Evolutionary conservation across 371 early-diverging fungal species (phyloP), one percentile per base, ranked within the genome.

Genomic region (Batrachochytrium dendrobatidis): DNA sequence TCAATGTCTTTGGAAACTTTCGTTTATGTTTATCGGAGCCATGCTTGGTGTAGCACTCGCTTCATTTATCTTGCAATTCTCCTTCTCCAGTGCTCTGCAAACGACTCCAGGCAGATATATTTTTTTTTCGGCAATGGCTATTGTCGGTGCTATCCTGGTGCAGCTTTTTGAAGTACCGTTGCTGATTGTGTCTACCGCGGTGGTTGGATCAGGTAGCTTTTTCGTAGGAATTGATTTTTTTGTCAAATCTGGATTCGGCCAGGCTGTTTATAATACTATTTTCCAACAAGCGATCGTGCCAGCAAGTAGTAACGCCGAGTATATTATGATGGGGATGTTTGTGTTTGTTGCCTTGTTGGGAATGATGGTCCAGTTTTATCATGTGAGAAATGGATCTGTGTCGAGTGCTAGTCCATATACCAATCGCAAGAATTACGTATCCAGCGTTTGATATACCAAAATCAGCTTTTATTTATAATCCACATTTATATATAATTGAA

Each of bases 161-260:
- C 68, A 82, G 15, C 76, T 76, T 60, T 61, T 80, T 24, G 77
- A 80, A 56, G 60, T 74, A 7, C 76, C 78, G 7, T 60, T 78
- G n/a, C 76, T 85, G 50, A 83, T 83, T 18, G 31, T 86, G 12
- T 79, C 79, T 29, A 78, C 91, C 0, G 68, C 86, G 1, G 62
- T 88, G 20, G 73, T 80, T 43, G 91, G 91, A 3, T 72, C 89
- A 1, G 89, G 83, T 63, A 67, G 81, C 18, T 62, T 87, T 51
- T 79, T 88, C 54, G 69, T 85, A 34, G 91, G 89, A 18, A 63
- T 90, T 31, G 91, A 91, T 68, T 73, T 84, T 52, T 91, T 83
- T 67, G 81, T 76, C 7, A 77, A 81, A 34, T 86, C 88, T 0
- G 91, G 90, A 0, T 88, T 90, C 67, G 61, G 50, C 1, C 44